A percentile compares a stretch with the other conserved stretches of the same genome.
These are phyloP conservation scores for Pseudopithomyces maydicus DNA, from an alignment of 2,329 filamentous ascomycete genomes.

Conservation along the genomic window DNA sequence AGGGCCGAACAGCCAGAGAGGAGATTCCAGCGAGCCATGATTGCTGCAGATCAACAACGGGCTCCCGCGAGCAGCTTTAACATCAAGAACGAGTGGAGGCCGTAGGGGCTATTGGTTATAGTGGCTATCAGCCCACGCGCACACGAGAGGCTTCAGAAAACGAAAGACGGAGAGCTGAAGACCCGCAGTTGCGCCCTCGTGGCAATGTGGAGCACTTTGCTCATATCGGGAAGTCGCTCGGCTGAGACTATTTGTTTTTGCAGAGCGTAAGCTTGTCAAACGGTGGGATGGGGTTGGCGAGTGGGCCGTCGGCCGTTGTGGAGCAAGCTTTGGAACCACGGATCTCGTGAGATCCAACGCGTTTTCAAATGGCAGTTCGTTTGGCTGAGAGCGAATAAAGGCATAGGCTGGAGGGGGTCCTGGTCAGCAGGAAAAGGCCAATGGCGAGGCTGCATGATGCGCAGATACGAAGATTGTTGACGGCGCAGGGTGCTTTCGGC, in stretches of 20 bases:
- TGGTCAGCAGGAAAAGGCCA: not conserved
- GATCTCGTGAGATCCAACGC: conserved; percentile 7
- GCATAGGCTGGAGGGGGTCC: conserved; percentile 4
- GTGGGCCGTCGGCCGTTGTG: not conserved
- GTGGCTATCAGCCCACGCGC: not conserved
- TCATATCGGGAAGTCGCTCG: not conserved
- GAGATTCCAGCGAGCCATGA: conserved; percentile 1
- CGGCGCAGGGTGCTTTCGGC: conserved; percentile 6
- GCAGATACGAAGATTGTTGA: conserved; percentile 9
- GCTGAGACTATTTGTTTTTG: not conserved
- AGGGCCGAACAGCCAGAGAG: conserved; percentile 6
- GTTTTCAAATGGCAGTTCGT: not conserved
- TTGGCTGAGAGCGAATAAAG: not conserved
- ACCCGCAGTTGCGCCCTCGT: not conserved
- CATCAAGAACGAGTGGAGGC: not conserved
- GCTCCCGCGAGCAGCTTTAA: not conserved
- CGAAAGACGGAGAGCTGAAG: not conserved
- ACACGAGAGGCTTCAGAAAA: not conserved
- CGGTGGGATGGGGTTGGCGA: conserved; percentile 1
- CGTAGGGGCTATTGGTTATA: not conserved
- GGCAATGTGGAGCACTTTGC: not conserved
- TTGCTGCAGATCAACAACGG: not conserved
- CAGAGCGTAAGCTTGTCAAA: conserved; percentile 3
- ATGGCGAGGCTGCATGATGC: conserved; percentile 5
- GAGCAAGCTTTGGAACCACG: not conserved